Percentiles rank a stretch among this genome's conserved stretches.
Conservation (phyloP, 352 stramenopile species). For the Albugo candida region DNA sequence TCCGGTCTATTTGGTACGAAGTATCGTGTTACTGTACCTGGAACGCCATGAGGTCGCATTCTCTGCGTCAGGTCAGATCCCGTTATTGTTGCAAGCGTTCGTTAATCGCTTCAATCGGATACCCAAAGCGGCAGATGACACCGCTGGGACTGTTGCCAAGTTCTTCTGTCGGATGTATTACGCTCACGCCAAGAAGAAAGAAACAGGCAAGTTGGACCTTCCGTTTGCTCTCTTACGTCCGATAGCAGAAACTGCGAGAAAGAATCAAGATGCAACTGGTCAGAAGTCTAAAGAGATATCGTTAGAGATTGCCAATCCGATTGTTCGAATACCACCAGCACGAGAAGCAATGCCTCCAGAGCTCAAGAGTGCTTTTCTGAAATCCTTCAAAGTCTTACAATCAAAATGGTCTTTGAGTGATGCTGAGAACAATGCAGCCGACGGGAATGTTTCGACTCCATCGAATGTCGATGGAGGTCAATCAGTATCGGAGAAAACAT, state of each 20-base stretch:
- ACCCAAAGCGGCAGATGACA: constrained; percentile 48
- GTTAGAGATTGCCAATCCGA: constrained; percentile 41
- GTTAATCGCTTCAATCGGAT: constrained; percentile 64
- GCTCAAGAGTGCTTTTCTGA: constrained; percentile 41
- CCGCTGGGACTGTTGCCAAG: constrained; percentile 39
- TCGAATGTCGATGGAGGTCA: background rate
- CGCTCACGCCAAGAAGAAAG: constrained; percentile 60
- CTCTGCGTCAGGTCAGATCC: constrained; percentile 64
- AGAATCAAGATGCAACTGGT: constrained; percentile 51
- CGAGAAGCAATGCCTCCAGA: constrained; percentile 50
- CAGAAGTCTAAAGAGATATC: constrained; percentile 58
- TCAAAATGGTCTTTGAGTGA: constrained; percentile 33
- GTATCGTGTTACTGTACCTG: constrained; percentile 62
- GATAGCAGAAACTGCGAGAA: constrained; percentile 57
- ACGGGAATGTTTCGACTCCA: background rate
- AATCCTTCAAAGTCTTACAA: constrained; percentile 61
- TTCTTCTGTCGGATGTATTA: constrained; percentile 79
- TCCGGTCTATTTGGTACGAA: constrained; percentile 60
- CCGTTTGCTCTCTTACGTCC: constrained; percentile 44
- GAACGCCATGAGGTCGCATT: constrained; percentile 70
- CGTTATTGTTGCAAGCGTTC: constrained; percentile 59
- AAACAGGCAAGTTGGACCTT: constrained; percentile 58
- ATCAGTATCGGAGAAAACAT: constrained; percentile 3
- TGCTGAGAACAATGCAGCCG: constrained; percentile 11
- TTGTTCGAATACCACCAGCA: constrained; percentile 50